These are phyloP conservation scores for Colletotrichum lentis DNA, from an alignment of 2,329 filamentous ascomycete genomes.

Conservation along the genomic window DNA sequence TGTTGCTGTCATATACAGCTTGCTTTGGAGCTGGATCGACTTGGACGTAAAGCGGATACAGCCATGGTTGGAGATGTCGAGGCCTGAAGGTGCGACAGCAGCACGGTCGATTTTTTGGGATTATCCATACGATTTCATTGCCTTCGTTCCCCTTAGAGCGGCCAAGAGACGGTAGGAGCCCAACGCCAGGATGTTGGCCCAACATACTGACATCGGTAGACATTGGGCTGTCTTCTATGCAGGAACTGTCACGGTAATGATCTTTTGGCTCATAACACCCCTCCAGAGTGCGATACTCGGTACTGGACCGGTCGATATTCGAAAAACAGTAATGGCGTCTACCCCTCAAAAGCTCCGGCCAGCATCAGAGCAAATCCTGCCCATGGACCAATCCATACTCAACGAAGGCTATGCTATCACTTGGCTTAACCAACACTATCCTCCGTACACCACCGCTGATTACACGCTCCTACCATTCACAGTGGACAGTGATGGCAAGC, in stretches of 20 bases:
- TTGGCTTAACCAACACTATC: constrained; percentile 56
- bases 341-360: constrained; percentile 36
- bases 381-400: constrained; percentile 49
- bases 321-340: constrained; percentile 18
- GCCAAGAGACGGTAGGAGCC: constrained; percentile 43
- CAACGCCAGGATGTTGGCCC: constrained; percentile 43
- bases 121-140: constrained; percentile 58
- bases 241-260: constrained; percentile 57
- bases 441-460: constrained; percentile 53
- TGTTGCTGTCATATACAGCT: constrained; percentile 62
- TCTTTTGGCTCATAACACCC: constrained; percentile 65
- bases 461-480: constrained; percentile 56
- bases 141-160: constrained; percentile 45
- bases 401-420: constrained; percentile 56
- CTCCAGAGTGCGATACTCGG: constrained; percentile 64
- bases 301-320: constrained; percentile 42
- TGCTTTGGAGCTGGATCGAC: constrained; percentile 68
- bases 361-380: constrained; percentile 36
- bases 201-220: constrained; percentile 42
- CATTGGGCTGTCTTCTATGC: constrained; percentile 64
- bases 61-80: constrained; percentile 67
- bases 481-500: constrained; percentile 5
- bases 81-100: constrained; percentile 51
- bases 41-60: constrained; percentile 66
- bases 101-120: constrained; percentile 59